Conservation (phyloP, 305 asterid species). For the Plantago lanceolata region DNA sequence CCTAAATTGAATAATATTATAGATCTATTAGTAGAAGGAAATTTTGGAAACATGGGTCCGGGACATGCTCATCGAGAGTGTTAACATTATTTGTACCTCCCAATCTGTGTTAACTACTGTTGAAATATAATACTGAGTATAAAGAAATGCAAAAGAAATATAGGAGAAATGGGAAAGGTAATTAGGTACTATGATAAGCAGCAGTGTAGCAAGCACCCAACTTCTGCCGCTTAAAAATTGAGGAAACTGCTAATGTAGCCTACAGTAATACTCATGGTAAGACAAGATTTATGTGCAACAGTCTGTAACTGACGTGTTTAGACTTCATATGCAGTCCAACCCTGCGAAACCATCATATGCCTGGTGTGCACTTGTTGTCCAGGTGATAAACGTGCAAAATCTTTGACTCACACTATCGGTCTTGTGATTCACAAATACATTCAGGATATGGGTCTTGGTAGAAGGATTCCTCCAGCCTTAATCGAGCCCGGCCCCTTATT, state of each 20-base stretch:
- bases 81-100: no score
- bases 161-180: no score
- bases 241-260: not conserved
- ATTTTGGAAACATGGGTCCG: no score
- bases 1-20: no score
- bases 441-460: constrained; percentile 90
- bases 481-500: constrained; percentile 68
- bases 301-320: not conserved
- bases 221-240: not conserved
- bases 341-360: not conserved
- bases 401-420: constrained; percentile 21
- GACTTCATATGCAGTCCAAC: not conserved
- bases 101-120: no score
- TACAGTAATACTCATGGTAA: not conserved
- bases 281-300: not conserved
- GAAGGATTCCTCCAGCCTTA: constrained; percentile 75
- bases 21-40: no score
- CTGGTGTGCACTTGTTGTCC: not conserved
- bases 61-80: no score
- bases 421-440: constrained; percentile 64
- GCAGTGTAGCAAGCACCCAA: not conserved
- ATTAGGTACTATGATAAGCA: no score
- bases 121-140: no score
- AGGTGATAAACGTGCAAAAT: constrained; percentile 7
- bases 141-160: no score